Conservation (phyloP, 2,329 filamentous ascomycete genomes). For the Camillea tinctor region DNA sequence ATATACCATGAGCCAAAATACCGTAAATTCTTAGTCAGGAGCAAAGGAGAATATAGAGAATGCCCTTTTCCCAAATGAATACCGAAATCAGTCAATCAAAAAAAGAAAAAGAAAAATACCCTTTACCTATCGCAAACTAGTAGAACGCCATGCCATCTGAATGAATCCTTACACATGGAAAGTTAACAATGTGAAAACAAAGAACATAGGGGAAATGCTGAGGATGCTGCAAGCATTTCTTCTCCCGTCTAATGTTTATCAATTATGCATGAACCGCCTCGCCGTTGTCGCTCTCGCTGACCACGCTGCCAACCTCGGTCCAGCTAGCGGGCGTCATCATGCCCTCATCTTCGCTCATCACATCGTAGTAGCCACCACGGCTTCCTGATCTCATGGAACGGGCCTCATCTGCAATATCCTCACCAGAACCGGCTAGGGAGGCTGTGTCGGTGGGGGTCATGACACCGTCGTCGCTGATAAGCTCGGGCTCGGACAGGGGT, state of each 20-base stretch:
- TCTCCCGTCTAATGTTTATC: neutral
- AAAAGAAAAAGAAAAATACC: neutral
- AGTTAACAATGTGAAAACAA: neutral
- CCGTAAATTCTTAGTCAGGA: neutral
- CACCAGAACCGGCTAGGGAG: conserved; percentile 52
- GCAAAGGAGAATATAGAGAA: neutral
- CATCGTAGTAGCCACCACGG: conserved; percentile 46
- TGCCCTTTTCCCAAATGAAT: neutral
- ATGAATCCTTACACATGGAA: neutral
- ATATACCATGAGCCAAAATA: neutral
- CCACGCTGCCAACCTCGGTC: conserved; percentile 63
- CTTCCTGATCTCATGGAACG: conserved; percentile 38
- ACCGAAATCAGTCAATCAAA: no score
- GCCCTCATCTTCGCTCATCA: conserved; percentile 59
- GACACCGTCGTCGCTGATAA: conserved; percentile 52
- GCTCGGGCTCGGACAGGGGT: conserved; percentile 51
- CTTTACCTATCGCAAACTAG: neutral
- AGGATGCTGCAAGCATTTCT: neutral
- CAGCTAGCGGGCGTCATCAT: conserved; percentile 61
- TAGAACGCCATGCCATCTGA: neutral
- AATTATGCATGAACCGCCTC: conserved; percentile 33
- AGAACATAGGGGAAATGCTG: neutral
- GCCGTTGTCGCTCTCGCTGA: conserved; percentile 54
- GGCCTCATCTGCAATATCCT: conserved; percentile 46
- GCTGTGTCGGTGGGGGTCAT: conserved; percentile 59